Evolutionary conservation across 129 eudicot species (phyloP), one percentile per base, ranked within the genome.

Genomic region (Oenanthe sinensis): DNA sequence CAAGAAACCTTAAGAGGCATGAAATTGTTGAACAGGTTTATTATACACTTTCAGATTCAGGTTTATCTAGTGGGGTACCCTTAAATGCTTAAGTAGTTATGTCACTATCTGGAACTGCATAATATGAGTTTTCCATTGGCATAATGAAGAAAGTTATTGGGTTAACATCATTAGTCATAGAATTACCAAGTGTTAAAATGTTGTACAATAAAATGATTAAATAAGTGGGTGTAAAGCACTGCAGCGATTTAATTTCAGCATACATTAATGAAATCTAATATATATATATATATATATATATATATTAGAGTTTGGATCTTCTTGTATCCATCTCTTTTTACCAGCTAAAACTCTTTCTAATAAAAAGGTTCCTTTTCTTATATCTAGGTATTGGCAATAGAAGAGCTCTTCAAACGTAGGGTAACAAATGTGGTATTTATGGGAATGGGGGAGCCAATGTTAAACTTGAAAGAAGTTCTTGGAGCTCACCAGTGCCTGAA

Each of bases 371-470:
- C 26, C 54, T 46, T 73, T 44, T 79, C 82, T 15, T 52, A 20
- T 78, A 24, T 79, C 52, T 83, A 96, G 99, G 99, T 96, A 46
- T 85, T 96, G 83, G 99, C 97, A 40, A 90, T 96, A 80, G 99
- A 96, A 83, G 99, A 96, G 80, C 46, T 90, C 55, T 96, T 96
- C 75, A 84, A 87, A 81, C 92, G 84, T 46, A 85, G 99, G 81
- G 99, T 96, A 71, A 87, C 99, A 52, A 96, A 96, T 87, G 97
- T 96, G 74, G 99, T 96, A 62, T 96, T 96, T 81, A 96, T 96
- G 99, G 99, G 99, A 71, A 96, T 96, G 99, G 99, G 99, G 62
- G 99, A 96, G 89, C 99, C 99, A 5, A 96, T 96, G 99, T 77
- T 96, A 76, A 96, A 96, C 87, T 3, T 96, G 85, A 96, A 96